Evolutionary conservation across 2,329 filamentous ascomycete genomes (phyloP), one percentile per base, ranked within the genome.

Genomic region (Ampelomyces quisqualis): DNA sequence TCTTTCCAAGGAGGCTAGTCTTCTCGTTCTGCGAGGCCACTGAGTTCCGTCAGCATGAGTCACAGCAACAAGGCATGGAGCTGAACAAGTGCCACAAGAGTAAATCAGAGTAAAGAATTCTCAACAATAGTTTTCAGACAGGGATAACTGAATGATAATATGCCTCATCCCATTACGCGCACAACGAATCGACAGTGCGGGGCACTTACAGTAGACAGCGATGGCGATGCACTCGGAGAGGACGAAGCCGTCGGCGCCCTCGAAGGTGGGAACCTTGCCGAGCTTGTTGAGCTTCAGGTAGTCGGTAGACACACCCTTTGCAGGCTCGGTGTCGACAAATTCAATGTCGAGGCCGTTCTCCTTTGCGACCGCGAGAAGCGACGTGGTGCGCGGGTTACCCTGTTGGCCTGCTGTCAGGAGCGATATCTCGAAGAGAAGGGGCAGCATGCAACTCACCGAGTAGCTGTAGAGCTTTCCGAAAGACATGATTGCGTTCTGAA

Each of bases 11-110:
- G 58, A 98, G 90, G 61, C 90, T 94, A 65, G 93, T 98, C 86
- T 97, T 97, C 85, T 97, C 93, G 74, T 98, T 98, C 79, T 98
- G 93, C 63, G 93, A 97, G 66, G 93, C 90, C 71, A 98, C 93
- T 97, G 68, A 24, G 33, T 11, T 29, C 20, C 22, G 59, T 60
- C 57, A 65, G 45, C 53, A 38, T 59, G 58, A 62, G 58, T 67
- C 59, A n/a, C n/a, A 56, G 49, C 32, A 40, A 34, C 37, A 34
- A 38, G 43, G 40, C 32, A 33, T 30, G n/a, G 26, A 47, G 48
- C 32, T 33, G 45, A 38, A 44, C 7, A 29, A 40, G 38, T 34
- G 30, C 34, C 19, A 50, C 45, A 90, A 86, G 88, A 88, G 85
- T 89, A 85, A 88, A 85, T 87, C 82, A 91, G 89, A 85, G 77